Base-by-base conservation (phyloP, 2,329 filamentous ascomycete genomes). In the Trichoderma sp. region DNA sequence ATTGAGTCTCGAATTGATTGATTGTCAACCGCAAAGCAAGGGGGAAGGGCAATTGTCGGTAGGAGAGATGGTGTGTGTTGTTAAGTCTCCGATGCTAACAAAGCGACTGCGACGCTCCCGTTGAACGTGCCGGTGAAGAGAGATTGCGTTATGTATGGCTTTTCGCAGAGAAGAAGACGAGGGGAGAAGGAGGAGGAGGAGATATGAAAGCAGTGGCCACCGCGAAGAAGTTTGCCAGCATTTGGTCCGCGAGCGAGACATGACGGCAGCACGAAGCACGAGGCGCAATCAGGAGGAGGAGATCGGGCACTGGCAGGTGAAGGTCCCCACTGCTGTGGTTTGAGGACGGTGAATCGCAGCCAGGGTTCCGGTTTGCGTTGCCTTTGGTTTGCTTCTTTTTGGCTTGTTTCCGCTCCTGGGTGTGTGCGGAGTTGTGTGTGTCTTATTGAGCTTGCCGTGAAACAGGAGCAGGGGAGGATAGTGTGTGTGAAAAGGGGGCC, bases 331-430 rank as follows among this genome's bases (percentile, higher is more conserved):
- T 30, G 51, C 43, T 24, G 28, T 45, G 3, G 14, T 26, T 15
- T n/a, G 39, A 26, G 26, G 17, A 54, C 21, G 43, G 61, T 50
- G 30, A 61, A 57, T 63, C 28, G 52, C 61, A 57, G 61, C 60
- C n/a, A 52, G 28, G 24, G n/a, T 61, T 41, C 30, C n/a, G 44
- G 14, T 26, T 28, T 39, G 9, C 15, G 12, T n/a, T 17, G 47
- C 26, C n/a, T 41, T 19, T 61, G 14, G 39, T 24, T 15, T 51
- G 30, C 39, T 9, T 30, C 39, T 9, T 30, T 4, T 15, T 21
- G 17, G 5, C 28, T 30, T 56, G 30, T 43, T 39, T 14, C 34
- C 12, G 34, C 34, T 14, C 3, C 34, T 3, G 34, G 34, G 34
- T 2, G 34, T 39, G 34, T 39, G 34, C 10, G 34, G 10, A 39